These are phyloP conservation scores for Oxyria digyna DNA, from an alignment of 148 eudicot genomes.

Conservation along the genomic window DNA sequence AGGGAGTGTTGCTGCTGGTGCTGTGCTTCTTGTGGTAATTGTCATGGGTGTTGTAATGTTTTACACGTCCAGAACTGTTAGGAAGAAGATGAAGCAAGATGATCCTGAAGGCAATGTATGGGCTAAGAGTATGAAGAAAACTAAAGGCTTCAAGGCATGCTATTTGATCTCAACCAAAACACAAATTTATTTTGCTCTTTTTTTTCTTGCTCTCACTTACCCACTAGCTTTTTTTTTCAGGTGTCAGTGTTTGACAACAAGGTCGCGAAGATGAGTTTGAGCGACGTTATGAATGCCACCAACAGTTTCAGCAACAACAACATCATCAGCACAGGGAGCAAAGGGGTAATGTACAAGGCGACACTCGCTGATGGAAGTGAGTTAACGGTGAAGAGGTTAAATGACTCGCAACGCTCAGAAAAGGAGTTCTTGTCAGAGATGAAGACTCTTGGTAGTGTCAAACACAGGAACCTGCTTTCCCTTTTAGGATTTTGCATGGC, in stretches of 20 bases:
- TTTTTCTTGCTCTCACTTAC: too few species aligned
- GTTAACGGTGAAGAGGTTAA: conserved; percentile 11
- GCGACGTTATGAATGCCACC: conserved; percentile 43
- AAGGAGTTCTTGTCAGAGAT: conserved; percentile 60
- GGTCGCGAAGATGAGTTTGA: conserved; percentile 29
- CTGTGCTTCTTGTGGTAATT: conserved; percentile 7
- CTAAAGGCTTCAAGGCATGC: conserved; percentile 30
- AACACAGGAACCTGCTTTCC: conserved; percentile 49
- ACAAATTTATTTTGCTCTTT: too few species aligned
- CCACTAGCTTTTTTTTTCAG: conserved; percentile 8
- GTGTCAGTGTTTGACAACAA: conserved; percentile 39
- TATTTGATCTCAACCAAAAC: not conserved
- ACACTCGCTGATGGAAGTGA: conserved; percentile 24
- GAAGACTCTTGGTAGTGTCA: conserved; percentile 51
- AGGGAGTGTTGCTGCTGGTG: conserved; percentile 17
- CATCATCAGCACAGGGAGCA: conserved; percentile 27
- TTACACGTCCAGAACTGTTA: conserved; percentile 17
- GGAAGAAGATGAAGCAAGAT: conserved; percentile 20
- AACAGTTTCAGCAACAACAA: conserved; percentile 31
- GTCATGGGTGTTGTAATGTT: conserved; percentile 16
- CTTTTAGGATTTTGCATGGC: conserved; percentile 55
- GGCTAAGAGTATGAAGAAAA: conserved; percentile 35
- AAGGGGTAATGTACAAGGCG: conserved; percentile 34
- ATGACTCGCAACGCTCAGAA: conserved; percentile 13
- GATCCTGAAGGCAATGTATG: conserved; percentile 46